Evolutionary conservation across 148 eudicot genomes (phyloP), one percentile per base, ranked within the genome.

Genomic region (Limonium bicolor): DNA sequence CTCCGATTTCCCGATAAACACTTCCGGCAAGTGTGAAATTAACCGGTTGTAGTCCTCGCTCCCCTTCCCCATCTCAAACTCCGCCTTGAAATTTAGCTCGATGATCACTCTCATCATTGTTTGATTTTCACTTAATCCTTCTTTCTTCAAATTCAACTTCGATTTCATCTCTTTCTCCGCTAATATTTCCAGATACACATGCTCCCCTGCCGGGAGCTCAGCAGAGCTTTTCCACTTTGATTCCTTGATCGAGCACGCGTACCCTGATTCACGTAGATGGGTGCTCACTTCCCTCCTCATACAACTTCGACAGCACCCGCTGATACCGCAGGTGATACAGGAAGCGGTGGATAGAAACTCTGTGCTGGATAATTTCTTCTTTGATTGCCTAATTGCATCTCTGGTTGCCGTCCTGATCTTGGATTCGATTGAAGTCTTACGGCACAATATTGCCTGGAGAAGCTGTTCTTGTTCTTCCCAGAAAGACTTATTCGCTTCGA

Each of bases 141-240:
- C 62, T 16, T 51, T 57, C n/a, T 11, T 41, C 27, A 7, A 41
- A 5, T 22, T 27, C 6, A n/a, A n/a, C n/a, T n/a, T n/a, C n/a
- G n/a, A n/a, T n/a, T n/a, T n/a, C n/a, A n/a, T n/a, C n/a, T n/a
- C n/a, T n/a, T n/a, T n/a, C n/a, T n/a, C n/a, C n/a, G n/a, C n/a
- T n/a, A 20, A 15, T 10, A 41, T 27, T 27, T 41, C 46, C 4
- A 41, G 15, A 22, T 41, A 41, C 0, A 17, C 24, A 22, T 41
- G 46, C 27, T 41, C 46, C 13, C 46, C 46, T 29, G 51, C 24
- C 8, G 60, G 65, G 6, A 65, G 53, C 15, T 65, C 41, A 1
- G 53, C 35, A 26, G 65, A 65, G 56, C 65, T 54, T 26, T 36
- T 54, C 70, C 70, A 65, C 46, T 59, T 59, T 15, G 70, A 65